A percentile compares a stretch with the other conserved stretches of the same genome.
These are phyloP conservation scores for Hypoxylon rickii DNA, from an alignment of 495 filamentous ascomycete species.

Conservation along the genomic window DNA sequence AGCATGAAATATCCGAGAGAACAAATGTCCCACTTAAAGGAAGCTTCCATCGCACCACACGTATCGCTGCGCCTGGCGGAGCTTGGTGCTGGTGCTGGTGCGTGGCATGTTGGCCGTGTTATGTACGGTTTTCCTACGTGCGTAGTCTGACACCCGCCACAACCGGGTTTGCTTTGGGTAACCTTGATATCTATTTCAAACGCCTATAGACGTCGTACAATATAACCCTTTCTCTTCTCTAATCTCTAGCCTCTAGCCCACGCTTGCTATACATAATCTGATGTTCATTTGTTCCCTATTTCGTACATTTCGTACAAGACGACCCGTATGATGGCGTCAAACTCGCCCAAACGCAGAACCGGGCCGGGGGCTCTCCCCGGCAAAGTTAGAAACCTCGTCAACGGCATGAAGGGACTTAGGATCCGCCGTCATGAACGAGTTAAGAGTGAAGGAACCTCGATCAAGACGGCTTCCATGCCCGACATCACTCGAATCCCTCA, in stretches of 20 bases:
- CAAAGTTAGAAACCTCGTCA: constrained; percentile 36
- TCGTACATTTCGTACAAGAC: constrained; percentile 2
- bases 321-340: constrained; percentile 22
- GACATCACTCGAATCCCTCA: background rate
- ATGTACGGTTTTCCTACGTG: constrained; percentile 2
- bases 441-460: constrained; percentile 12
- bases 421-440: constrained; percentile 27
- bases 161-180: constrained; percentile 15
- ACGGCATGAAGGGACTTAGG: constrained; percentile 36
- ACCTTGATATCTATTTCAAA: constrained; percentile 17
- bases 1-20: constrained; percentile 6
- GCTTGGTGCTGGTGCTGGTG: constrained; percentile 4
- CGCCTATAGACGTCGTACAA: constrained; percentile 18
- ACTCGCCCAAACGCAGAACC: constrained; percentile 15
- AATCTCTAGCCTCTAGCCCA: constrained; percentile 4
- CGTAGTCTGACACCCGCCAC: constrained; percentile 11
- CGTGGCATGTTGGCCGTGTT: constrained; percentile 22
- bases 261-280: background rate
- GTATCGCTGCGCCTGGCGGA: constrained; percentile 14
- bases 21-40: constrained; percentile 13
- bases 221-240: constrained; percentile 1
- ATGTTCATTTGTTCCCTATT: constrained; percentile 13
- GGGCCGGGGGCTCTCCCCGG: constrained; percentile 29
- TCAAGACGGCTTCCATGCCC: constrained; percentile 14
- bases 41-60: constrained; percentile 21